A percentile compares a stretch with the other conserved stretches of the same genome.
Conservation (phyloP, 805 yeast species). For the Saccharomycopsis guyanensis region DNA sequence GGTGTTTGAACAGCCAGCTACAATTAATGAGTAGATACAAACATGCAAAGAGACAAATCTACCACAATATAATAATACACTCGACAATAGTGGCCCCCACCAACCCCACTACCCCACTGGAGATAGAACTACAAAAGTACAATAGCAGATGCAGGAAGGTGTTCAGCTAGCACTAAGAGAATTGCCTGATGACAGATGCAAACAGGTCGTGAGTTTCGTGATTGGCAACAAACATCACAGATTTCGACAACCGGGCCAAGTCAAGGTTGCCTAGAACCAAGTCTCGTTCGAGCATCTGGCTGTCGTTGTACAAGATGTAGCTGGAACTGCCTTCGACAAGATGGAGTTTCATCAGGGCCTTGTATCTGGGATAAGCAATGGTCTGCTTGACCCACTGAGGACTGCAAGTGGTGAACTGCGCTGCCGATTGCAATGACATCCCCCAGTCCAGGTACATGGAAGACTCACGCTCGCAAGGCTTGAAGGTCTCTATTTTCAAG, state of each 20-base stretch:
- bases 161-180: too few species aligned
- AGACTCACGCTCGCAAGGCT: conserved; percentile 15
- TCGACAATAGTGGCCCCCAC: too few species aligned
- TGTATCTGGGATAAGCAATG: conserved; percentile 33
- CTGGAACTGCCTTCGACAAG: conserved; percentile 21
- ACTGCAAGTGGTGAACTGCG: not conserved
- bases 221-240: not conserved
- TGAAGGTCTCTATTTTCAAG: conserved; percentile 29
- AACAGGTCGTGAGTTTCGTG: too few species aligned
- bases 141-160: too few species aligned
- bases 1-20: too few species aligned
- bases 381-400: conserved; percentile 30
- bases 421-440: not conserved
- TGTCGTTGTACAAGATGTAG: conserved; percentile 26
- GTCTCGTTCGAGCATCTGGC: conserved; percentile 28
- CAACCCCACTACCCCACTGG: too few species aligned
- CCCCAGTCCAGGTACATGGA: conserved; percentile 12
- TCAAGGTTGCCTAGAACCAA: conserved; percentile 23
- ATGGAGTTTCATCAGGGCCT: conserved; percentile 33
- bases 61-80: too few species aligned
- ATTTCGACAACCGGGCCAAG: not conserved
- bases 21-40: too few species aligned
- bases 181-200: too few species aligned
- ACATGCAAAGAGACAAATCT: too few species aligned
- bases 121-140: too few species aligned